A percentile compares a stretch with the other conserved stretches of the same genome.
Evolutionary conservation across 2,329 filamentous ascomycete species (phyloP).

Genomic region (Neoarthrinium moseri): DNA sequence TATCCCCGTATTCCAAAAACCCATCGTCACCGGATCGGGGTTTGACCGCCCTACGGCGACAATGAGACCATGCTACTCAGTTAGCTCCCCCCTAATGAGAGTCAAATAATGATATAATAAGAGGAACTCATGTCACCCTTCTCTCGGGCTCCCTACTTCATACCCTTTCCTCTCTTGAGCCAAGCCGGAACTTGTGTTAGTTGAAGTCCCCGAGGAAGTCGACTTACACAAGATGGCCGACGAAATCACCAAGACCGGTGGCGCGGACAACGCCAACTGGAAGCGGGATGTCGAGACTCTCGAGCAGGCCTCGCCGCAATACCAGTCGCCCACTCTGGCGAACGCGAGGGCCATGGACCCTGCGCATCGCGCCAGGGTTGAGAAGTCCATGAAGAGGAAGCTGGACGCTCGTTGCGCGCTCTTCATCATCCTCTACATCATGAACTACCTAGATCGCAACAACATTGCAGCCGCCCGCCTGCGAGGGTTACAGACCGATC

Average conservation of each 20-base stretch:
- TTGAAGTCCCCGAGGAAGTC: background rate
- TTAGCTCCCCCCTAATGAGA: too few relatives aligned
- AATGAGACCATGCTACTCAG: too few relatives aligned
- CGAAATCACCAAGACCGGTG: conserved; percentile 20
- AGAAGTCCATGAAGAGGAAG: conserved; percentile 67
- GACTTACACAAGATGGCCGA: conserved; percentile 16
- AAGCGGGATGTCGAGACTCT: conserved; percentile 20
- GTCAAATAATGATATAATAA: too few relatives aligned
- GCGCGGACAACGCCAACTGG: conserved; percentile 2
- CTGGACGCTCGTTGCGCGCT: conserved; percentile 68
- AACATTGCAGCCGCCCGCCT: conserved; percentile 68
- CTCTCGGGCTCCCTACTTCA: too few relatives aligned
- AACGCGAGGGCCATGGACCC: conserved; percentile 30
- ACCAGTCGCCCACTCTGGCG: conserved; percentile 1
- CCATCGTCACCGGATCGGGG: background rate
- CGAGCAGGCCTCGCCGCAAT: conserved; percentile 13
- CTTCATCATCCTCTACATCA: conserved; percentile 73
- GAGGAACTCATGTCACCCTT: too few relatives aligned
- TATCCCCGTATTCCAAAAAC: conserved; percentile 1
- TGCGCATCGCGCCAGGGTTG: conserved; percentile 54
- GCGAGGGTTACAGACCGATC: conserved; percentile 61
- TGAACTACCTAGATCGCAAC: conserved; percentile 70
- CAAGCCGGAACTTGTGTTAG: too few relatives aligned
- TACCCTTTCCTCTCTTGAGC: too few relatives aligned
- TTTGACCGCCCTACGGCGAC: background rate